phyloP scores from a whole-genome alignment of 306 rosid genomes.

The Quercus rubra region DNA sequence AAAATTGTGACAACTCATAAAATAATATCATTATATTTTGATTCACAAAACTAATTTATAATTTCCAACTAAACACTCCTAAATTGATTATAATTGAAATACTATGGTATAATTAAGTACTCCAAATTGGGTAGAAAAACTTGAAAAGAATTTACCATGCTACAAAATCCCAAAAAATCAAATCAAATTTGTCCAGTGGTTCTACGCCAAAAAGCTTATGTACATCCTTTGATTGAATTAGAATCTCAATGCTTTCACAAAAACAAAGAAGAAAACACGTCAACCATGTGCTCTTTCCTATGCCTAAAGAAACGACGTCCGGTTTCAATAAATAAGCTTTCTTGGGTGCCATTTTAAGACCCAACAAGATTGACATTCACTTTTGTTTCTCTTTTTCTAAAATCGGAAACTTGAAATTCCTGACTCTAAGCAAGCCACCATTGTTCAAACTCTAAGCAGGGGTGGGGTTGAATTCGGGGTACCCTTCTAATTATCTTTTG shows the following conservation, averaged over 20 bases:
- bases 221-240: neutral
- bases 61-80: too few species aligned
- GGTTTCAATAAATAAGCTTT: conserved; percentile 39
- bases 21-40: too few species aligned
- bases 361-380: conserved; percentile 36
- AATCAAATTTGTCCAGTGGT: too few species aligned
- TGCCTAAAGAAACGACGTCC: conserved; percentile 5
- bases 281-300: neutral
- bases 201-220: neutral
- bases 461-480: conserved; percentile 50
- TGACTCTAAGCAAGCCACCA: conserved; percentile 40
- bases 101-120: too few species aligned
- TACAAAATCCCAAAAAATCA: too few species aligned
- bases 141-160: too few species aligned
- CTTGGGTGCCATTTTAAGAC: conserved; percentile 25
- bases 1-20: too few species aligned
- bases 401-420: conserved; percentile 48
- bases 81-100: too few species aligned
- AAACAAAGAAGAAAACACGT: neutral
- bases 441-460: conserved; percentile 51
- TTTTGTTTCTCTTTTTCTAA: conserved; percentile 37
- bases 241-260: neutral
- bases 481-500: conserved; percentile 32
- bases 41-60: too few species aligned
- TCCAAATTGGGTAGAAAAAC: too few species aligned